phyloP scores from a whole-genome alignment of 495 filamentous ascomycete genomes.

The Talaromyces proteolyticus region DNA sequence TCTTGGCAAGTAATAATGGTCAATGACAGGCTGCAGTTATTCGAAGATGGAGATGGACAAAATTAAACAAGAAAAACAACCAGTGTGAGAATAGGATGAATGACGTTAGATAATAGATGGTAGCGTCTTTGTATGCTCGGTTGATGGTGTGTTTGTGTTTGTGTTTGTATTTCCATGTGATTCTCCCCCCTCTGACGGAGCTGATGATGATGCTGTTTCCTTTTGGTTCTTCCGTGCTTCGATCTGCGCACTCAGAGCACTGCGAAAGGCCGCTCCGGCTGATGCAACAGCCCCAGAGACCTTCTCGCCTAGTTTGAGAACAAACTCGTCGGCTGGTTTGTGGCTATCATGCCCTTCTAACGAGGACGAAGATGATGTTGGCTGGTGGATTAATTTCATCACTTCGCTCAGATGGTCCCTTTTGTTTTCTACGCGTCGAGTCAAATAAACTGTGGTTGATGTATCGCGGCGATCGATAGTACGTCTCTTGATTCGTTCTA shows the following conservation, averaged over 20 bases:
- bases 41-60: too few species aligned
- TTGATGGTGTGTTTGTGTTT: too few species aligned
- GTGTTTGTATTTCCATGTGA: too few species aligned
- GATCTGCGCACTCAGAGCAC: slow-evolving; percentile 12
- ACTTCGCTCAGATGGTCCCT: slow-evolving; percentile 27
- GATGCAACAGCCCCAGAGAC: slow-evolving; percentile 9
- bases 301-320: slow-evolving; percentile 11
- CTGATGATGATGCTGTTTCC: not conserved
- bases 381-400: slow-evolving; percentile 21
- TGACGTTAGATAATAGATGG: too few species aligned
- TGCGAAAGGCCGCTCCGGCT: slow-evolving; percentile 13
- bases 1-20: too few species aligned
- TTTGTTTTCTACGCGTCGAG: slow-evolving; percentile 51
- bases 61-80: too few species aligned
- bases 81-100: too few species aligned
- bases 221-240: slow-evolving; percentile 7
- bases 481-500: slow-evolving; percentile 58
- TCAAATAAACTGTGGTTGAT: slow-evolving; percentile 45
- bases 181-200: not conserved
- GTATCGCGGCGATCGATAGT: slow-evolving; percentile 22
- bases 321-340: not conserved
- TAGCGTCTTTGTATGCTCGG: too few species aligned
- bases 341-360: not conserved
- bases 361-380: slow-evolving; percentile 12
- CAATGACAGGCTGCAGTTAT: too few species aligned